phyloP scores from a whole-genome alignment of 352 stramenopile species.

The Phytophthora meadii region DNA sequence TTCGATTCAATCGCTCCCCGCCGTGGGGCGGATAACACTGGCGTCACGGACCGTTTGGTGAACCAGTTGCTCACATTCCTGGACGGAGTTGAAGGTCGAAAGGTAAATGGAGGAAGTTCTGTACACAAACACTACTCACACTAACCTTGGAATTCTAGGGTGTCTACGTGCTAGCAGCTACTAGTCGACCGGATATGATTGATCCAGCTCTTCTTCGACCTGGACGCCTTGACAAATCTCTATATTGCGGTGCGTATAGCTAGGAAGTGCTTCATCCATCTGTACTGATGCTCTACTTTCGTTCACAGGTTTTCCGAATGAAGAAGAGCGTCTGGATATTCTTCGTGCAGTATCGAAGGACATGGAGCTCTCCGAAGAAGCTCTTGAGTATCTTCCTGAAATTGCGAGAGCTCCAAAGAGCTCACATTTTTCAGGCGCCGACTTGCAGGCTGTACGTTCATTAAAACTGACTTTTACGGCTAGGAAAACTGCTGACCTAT shows the following conservation, averaged over 20 bases:
- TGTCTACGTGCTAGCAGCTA: conserved; percentile 96
- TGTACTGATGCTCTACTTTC: not conserved
- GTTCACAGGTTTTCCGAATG: conserved; percentile 82
- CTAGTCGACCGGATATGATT: conserved; percentile 97
- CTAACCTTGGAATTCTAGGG: conserved; percentile 37
- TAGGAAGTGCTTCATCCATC: not conserved
- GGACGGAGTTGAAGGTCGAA: conserved; percentile 94
- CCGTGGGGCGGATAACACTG: conserved; percentile 93
- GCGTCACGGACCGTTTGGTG: conserved; percentile 97
- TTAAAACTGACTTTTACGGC: not conserved
- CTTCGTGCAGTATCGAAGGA: conserved; percentile 75
- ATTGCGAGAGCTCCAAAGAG: conserved; percentile 78
- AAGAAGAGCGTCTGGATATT: conserved; percentile 82
- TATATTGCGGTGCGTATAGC: conserved; percentile 81
- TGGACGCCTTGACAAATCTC: conserved; percentile 94
- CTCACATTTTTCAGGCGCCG: conserved; percentile 90
- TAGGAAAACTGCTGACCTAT: not conserved
- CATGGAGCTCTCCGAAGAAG: conserved; percentile 77
- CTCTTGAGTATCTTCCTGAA: conserved; percentile 73
- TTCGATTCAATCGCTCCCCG: conserved; percentile 97
- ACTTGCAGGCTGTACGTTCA: conserved; percentile 90
- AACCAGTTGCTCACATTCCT: conserved; percentile 99
- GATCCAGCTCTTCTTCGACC: conserved; percentile 94
- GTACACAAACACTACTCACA: not conserved
- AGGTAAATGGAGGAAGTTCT: conserved; percentile 42